Evolutionary conservation across 768 basidiomycete species (phyloP).

Genomic region (Pleurotus cornucopiae): DNA sequence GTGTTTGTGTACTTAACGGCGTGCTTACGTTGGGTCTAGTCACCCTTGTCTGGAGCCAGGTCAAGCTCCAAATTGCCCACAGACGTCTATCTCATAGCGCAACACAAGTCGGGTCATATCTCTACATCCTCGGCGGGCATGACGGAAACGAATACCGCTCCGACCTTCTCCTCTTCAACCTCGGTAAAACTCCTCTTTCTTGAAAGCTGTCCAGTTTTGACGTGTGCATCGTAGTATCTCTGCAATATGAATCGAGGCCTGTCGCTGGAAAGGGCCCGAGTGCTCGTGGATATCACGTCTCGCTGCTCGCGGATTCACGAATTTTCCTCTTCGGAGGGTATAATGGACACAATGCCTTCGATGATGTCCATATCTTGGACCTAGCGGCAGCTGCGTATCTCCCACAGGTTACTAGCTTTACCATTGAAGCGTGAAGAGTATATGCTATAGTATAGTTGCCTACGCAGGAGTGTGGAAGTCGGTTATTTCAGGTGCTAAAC

Average conservation of each 20-base stretch:
- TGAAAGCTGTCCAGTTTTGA: no score
- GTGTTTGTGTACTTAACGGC: background rate
- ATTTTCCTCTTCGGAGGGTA: conserved; percentile 87
- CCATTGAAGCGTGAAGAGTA: conserved; percentile 34
- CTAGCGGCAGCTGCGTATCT: conserved; percentile 85
- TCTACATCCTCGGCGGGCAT: conserved; percentile 88
- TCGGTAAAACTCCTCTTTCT: conserved; percentile 46
- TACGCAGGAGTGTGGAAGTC: no score
- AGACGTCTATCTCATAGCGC: conserved; percentile 76
- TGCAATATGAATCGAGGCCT: conserved; percentile 76
- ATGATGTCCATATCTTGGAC: conserved; percentile 84
- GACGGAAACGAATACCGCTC: conserved; percentile 70
- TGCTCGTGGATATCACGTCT: conserved; percentile 80
- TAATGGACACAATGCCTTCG: conserved; percentile 78
- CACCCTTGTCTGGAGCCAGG: conserved; percentile 39
- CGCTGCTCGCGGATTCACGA: conserved; percentile 78
- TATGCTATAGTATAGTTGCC: no score
- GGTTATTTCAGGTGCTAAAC: no score
- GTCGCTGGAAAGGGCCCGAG: conserved; percentile 66
- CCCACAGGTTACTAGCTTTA: conserved; percentile 82
- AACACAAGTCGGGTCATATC: conserved; percentile 87
- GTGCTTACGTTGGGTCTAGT: conserved; percentile 21
- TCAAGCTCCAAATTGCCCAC: conserved; percentile 33
- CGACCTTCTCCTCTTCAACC: conserved; percentile 81
- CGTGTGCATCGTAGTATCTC: conserved; percentile 50